Conservation (phyloP, 2,329 filamentous ascomycete species). For the Rhynchosporium secalis region DNA sequence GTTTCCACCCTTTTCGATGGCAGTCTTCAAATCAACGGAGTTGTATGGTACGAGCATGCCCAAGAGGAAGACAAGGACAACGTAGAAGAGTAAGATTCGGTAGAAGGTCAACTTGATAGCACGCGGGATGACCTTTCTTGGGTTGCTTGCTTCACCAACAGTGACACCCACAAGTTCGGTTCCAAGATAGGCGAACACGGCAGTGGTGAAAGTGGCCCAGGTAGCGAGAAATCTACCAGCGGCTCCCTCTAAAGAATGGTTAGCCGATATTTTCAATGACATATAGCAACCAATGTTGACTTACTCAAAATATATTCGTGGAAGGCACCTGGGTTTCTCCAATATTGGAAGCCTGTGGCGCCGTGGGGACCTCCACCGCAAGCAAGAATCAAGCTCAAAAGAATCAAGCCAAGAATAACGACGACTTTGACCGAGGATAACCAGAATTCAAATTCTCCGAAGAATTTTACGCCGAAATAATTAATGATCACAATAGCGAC, state of each 20-base stretch:
- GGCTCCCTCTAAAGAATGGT: slow-evolving; percentile 35
- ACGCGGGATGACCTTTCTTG: slow-evolving; percentile 65
- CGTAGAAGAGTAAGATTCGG: slow-evolving; percentile 64
- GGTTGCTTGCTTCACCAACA: slow-evolving; percentile 59
- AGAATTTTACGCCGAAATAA: slow-evolving; percentile 50
- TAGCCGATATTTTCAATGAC: slow-evolving; percentile 9
- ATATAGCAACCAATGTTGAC: slow-evolving; percentile 34
- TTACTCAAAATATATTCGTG: slow-evolving; percentile 48
- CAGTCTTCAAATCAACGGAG: slow-evolving; percentile 55
- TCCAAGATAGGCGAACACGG: slow-evolving; percentile 62
- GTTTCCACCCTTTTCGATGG: slow-evolving; percentile 49
- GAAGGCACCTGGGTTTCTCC: slow-evolving; percentile 47
- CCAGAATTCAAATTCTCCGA: slow-evolving; percentile 55
- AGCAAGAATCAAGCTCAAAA: slow-evolving; percentile 63
- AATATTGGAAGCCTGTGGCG: slow-evolving; percentile 52
- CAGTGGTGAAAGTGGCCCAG: slow-evolving; percentile 51
- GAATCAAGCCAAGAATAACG: slow-evolving; percentile 64
- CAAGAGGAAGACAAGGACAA: slow-evolving; percentile 60
- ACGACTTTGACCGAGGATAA: slow-evolving; percentile 67
- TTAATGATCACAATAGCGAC: slow-evolving; percentile 65
- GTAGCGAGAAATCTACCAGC: slow-evolving; percentile 59
- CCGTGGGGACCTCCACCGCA: slow-evolving; percentile 64
- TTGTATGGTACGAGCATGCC: slow-evolving; percentile 65
- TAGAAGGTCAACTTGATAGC: slow-evolving; percentile 62
- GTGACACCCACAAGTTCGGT: slow-evolving; percentile 64